Conservation (phyloP, 2,329 filamentous ascomycete genomes). For the Ascochyta rabiei region DNA sequence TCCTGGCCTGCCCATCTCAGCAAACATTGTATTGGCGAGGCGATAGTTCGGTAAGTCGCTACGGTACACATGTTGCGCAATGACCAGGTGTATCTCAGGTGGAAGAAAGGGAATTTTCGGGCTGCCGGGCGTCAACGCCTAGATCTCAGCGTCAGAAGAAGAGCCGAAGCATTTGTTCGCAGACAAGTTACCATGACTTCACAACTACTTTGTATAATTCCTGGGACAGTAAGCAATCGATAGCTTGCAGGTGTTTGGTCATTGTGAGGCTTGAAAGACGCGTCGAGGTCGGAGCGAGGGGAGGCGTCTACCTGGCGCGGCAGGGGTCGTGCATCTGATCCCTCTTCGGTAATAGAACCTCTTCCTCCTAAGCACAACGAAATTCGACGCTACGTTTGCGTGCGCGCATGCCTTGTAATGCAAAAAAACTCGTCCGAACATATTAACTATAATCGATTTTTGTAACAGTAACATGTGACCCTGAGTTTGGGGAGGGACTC, state of each 20-base stretch:
- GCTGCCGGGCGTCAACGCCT: background rate
- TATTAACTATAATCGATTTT: too few relatives aligned
- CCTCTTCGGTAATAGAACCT: background rate
- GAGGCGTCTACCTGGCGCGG: background rate
- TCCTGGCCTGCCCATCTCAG: slow-evolving; percentile 6
- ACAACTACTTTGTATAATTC: too few relatives aligned
- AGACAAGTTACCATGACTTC: background rate
- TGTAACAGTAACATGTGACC: too few relatives aligned
- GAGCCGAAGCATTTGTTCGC: background rate
- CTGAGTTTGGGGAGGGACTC: too few relatives aligned
- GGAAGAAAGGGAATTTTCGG: slow-evolving; percentile 15
- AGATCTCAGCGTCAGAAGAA: background rate
- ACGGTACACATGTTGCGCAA: slow-evolving; percentile 14
- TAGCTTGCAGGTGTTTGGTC: background rate
- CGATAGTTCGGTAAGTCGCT: slow-evolving; percentile 19
- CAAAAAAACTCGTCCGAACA: too few relatives aligned
- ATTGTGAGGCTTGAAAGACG: background rate
- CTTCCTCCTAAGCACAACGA: too few relatives aligned
- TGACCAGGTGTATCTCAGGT: slow-evolving; percentile 17
- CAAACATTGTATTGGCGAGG: slow-evolving; percentile 13
- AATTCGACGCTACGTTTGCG: too few relatives aligned
- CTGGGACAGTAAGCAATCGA: too few relatives aligned
- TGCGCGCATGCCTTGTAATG: too few relatives aligned
- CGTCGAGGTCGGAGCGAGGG: background rate
- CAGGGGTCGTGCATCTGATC: background rate